Conservation (phyloP, 2,329 filamentous ascomycete genomes). For the Zasmidium cellare region DNA sequence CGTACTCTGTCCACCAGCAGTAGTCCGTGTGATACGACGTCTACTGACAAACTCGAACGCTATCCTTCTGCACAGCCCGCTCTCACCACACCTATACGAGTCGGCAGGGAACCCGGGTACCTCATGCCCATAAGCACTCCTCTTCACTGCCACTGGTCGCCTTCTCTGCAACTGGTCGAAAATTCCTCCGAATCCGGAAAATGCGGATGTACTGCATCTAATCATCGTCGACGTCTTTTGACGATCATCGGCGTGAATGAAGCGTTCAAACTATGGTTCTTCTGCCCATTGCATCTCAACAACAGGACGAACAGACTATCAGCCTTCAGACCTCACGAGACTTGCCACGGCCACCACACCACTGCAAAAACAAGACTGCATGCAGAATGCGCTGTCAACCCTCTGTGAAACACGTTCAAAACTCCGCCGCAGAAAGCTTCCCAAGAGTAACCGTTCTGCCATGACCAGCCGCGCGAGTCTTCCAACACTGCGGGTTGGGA, state of each 20-base stretch:
- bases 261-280: not conserved
- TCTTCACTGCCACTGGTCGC: not conserved
- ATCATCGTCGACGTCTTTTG: not conserved
- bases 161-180: not conserved
- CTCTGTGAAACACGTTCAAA: not conserved
- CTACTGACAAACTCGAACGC: not conserved
- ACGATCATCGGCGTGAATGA: not conserved
- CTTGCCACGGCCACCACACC: not conserved
- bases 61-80: constrained; percentile 3
- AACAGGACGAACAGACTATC: not conserved
- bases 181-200: not conserved
- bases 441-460: not conserved
- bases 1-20: constrained; percentile 4
- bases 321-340: not conserved
- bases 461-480: not conserved
- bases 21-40: constrained; percentile 1
- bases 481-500: not conserved
- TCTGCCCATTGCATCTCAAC: not conserved
- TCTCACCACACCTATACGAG: constrained; percentile 4
- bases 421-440: not conserved
- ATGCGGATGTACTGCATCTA: not conserved
- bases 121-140: not conserved
- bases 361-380: not conserved
- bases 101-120: not conserved
- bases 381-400: not conserved